Base-by-base conservation (phyloP, 2,329 filamentous ascomycete species). In the Fusarium brevicatenulatum region DNA sequence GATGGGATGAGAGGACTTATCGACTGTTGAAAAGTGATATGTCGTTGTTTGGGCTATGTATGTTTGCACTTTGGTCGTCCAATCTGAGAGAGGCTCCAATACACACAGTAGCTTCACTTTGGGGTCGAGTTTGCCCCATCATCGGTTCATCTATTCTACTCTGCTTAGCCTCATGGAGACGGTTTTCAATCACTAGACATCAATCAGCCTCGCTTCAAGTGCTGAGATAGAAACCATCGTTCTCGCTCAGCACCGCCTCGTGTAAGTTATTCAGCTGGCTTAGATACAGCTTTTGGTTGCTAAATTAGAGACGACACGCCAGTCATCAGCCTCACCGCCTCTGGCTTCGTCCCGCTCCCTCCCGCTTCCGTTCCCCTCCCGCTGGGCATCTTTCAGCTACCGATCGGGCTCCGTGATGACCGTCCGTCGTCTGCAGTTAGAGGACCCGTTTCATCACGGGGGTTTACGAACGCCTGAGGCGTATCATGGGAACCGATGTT, bases 261-360 rank as follows among this genome's bases (percentile, higher is more conserved):
- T 65, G 47, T 52, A 52, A 52, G 49, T 36, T 23, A 13, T 53
- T 71, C 71, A 73, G 71, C 71, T 68, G 58, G 49, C 32, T 52
- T 49, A 43, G 54, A 37, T 55, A 57, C 46, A 47, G 56, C 34
- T 18, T 49, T 52, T 68, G 44, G 37, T 58, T 71, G 53, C 62
- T 58, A 66, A 58, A 52, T 50, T 70, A 55, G 47, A 57, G 46
- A 63, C 32, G 30, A 58, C 62, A 50, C 70, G 61, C 67, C 60
- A 71, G 71, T 62, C 58, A 76, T 68, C 75, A 77, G 73, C 68
- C 74, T 76, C 75, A 77, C 75, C 75, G 75, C 75, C 75, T 77
- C 73, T 77, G 73, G 68, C 69, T 59, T 69, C 75, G 75, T 77
- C 75, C 75, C 75, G 75, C 73, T 77, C 75, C 75, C 71, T 73